A percentile compares a stretch with the other conserved stretches of the same genome.
phyloP scores from a whole-genome alignment of 2,329 filamentous ascomycete species.

The Mollisia scopiformis region DNA sequence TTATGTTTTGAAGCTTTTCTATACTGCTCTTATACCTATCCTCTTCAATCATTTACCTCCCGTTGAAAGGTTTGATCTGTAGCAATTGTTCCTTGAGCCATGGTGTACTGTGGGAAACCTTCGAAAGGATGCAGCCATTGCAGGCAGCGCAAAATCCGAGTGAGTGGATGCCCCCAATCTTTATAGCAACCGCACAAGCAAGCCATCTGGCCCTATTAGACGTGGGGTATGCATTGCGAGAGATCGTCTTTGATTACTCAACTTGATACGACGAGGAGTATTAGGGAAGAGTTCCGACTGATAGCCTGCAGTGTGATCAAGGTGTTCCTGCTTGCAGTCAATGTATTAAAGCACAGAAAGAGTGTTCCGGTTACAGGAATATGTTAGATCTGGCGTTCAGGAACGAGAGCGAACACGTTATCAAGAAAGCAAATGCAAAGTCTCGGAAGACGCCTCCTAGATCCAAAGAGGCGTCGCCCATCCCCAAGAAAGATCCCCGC shows the following conservation, averaged over 20 bases:
- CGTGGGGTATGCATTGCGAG: not conserved
- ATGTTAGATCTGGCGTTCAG: slow-evolving; percentile 60
- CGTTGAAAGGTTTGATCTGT: not conserved
- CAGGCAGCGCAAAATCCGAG: slow-evolving; percentile 56
- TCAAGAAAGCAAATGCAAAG: slow-evolving; percentile 49
- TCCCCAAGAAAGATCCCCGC: not conserved
- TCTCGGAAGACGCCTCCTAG: slow-evolving; percentile 40
- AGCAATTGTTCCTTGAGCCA: not conserved
- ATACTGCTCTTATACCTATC: not conserved
- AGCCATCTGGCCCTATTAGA: not conserved
- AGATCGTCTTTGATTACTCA: not conserved
- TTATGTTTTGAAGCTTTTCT: not conserved
- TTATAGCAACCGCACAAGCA: not conserved
- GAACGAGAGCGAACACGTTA: slow-evolving; percentile 57
- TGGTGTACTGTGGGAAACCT: slow-evolving; percentile 55
- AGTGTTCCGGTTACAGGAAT: slow-evolving; percentile 58
- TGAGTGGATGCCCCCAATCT: slow-evolving; percentile 38
- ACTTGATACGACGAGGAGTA: not conserved
- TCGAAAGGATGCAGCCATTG: slow-evolving; percentile 58
- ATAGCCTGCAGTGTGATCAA: slow-evolving; percentile 51
- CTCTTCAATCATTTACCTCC: not conserved
- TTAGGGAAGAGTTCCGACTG: slow-evolving; percentile 6
- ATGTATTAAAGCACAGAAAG: slow-evolving; percentile 52
- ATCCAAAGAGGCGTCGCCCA: slow-evolving; percentile 40
- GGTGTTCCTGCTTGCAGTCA: slow-evolving; percentile 53